phyloP scores from a whole-genome alignment of 106 monocot species.

The Acorus calamus region DNA sequence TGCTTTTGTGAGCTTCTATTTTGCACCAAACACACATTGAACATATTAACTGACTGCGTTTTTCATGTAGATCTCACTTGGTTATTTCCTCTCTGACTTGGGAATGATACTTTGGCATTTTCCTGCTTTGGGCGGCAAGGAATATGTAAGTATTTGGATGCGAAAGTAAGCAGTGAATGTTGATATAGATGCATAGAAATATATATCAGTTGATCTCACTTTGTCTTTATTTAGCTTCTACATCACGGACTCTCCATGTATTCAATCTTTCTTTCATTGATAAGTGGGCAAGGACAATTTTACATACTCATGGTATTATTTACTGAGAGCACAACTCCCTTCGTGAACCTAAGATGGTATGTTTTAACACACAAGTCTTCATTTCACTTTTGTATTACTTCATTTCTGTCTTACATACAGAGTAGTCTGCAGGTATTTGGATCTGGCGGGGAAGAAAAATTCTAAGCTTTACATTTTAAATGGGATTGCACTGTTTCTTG shows the following conservation, averaged over 20 bases:
- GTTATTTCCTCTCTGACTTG: conserved; percentile 81
- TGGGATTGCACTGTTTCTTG: conserved; percentile 47
- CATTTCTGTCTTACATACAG: background rate
- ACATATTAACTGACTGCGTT: background rate
- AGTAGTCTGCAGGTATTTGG: conserved; percentile 45
- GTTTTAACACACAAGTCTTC: background rate
- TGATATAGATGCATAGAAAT: too few species aligned
- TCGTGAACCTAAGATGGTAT: conserved; percentile 61
- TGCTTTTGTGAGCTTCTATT: too few species aligned
- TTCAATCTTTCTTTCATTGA: conserved; percentile 31
- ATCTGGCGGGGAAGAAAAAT: conserved; percentile 42
- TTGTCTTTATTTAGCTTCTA: conserved; percentile 22
- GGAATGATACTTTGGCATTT: conserved; percentile 78
- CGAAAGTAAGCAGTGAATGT: background rate
- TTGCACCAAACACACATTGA: too few species aligned
- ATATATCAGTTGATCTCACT: too few species aligned
- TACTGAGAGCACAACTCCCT: conserved; percentile 56
- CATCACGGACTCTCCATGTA: conserved; percentile 56
- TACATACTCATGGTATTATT: conserved; percentile 63
- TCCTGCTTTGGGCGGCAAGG: conserved; percentile 78
- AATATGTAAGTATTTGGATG: conserved; percentile 60
- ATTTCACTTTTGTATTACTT: background rate
- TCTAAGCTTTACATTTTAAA: conserved; percentile 52
- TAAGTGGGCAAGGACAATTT: conserved; percentile 39
- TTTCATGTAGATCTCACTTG: conserved; percentile 52